Percentiles rank a stretch among this genome's conserved stretches.
phyloP scores from a whole-genome alignment of 495 filamentous ascomycete genomes.

The Aspergillus taichungensis region DNA sequence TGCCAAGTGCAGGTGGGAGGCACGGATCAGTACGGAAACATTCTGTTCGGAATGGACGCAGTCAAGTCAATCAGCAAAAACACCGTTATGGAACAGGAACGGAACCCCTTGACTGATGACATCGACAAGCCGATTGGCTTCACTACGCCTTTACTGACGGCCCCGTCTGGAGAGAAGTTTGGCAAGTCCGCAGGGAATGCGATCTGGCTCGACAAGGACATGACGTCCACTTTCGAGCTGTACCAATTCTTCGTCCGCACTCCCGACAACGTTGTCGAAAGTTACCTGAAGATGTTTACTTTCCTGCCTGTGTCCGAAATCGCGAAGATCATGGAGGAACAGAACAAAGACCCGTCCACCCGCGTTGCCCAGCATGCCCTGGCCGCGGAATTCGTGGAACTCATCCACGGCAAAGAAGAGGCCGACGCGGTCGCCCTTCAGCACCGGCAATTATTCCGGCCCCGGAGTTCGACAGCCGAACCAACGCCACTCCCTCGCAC shows the following conservation, averaged over 20 bases:
- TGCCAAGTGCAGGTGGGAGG: constrained; percentile 85
- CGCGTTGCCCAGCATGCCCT: constrained; percentile 74
- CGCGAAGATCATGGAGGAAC: constrained; percentile 52
- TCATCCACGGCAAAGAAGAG: constrained; percentile 61
- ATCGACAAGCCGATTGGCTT: constrained; percentile 62
- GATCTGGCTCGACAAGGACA: constrained; percentile 77
- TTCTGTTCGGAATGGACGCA: constrained; percentile 79
- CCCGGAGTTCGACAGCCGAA: constrained; percentile 29
- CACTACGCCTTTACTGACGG: constrained; percentile 83
- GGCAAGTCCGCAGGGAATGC: constrained; percentile 95
- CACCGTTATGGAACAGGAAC: constrained; percentile 20
- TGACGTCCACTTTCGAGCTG: constrained; percentile 76
- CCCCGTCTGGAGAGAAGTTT: constrained; percentile 78
- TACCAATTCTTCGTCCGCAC: constrained; percentile 88
- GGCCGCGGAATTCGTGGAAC: constrained; percentile 66
- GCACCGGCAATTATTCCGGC: constrained; percentile 50
- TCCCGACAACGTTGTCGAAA: constrained; percentile 68
- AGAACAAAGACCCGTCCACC: constrained; percentile 54
- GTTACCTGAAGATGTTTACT: constrained; percentile 82
- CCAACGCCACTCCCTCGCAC: constrained; percentile 32
- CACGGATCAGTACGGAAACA: constrained; percentile 94
- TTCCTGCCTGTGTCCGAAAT: constrained; percentile 68
- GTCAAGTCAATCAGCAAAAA: constrained; percentile 61
- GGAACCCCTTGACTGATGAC: constrained; percentile 22
- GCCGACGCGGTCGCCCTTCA: constrained; percentile 48